Percentiles rank a stretch among this genome's conserved stretches.
These are phyloP conservation scores for Ophiostoma piceae DNA, from an alignment of 2,329 filamentous ascomycete genomes.

Conservation along the genomic window DNA sequence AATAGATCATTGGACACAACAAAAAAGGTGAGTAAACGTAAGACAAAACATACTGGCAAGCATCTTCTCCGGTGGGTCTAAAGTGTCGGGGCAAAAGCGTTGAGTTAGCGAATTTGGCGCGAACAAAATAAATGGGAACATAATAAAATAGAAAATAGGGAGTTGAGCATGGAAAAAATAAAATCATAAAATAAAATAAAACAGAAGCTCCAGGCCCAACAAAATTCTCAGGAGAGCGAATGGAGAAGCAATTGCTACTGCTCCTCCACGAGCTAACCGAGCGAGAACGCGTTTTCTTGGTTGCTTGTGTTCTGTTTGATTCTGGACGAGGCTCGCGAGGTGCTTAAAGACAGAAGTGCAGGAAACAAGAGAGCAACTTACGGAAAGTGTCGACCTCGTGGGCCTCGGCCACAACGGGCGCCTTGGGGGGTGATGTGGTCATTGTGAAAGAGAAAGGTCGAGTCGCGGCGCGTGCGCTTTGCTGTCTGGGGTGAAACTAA, in stretches of 20 bases:
- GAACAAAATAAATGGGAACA: conserved; percentile 11
- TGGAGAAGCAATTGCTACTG: background rate
- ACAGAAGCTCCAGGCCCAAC: conserved; percentile 22
- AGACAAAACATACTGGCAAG: conserved; percentile 54
- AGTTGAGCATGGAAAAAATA: no score
- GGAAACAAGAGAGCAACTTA: conserved; percentile 38
- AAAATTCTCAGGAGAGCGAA: conserved; percentile 17
- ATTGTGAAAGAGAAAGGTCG: conserved; percentile 33
- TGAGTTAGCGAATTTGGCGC: conserved; percentile 24
- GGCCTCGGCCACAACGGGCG: conserved; percentile 65
- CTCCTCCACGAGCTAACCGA: background rate
- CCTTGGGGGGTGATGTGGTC: conserved; percentile 40
- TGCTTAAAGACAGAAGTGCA: conserved; percentile 14
- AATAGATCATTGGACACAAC: background rate
- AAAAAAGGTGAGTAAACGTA: background rate
- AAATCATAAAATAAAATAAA: background rate
- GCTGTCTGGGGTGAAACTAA: background rate
- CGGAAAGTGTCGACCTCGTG: conserved; percentile 70
- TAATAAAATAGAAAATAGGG: background rate
- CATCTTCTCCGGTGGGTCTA: conserved; percentile 62
- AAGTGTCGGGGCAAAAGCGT: conserved; percentile 22
- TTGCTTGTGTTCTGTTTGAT: no score
- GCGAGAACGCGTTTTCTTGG: background rate
- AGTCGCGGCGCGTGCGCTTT: conserved; percentile 15
- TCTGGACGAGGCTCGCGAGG: background rate